phyloP scores from a whole-genome alignment of 208 protist species.

The Trypanosomatidae sp. region DNA sequence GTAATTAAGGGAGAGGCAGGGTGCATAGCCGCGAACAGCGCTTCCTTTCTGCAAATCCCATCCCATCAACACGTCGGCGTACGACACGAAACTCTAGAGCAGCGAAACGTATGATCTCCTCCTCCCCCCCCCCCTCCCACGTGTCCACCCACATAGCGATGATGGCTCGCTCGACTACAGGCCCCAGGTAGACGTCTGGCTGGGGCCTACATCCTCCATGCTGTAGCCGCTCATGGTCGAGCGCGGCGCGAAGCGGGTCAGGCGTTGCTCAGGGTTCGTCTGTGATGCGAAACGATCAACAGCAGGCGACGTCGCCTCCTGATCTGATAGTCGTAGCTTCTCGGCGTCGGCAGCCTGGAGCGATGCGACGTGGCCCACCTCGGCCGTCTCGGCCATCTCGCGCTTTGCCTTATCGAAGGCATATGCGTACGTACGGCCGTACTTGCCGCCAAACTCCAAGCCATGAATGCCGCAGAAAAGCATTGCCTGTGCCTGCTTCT shows the following conservation, averaged over 20 bases:
- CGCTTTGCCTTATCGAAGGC: conserved; percentile 77
- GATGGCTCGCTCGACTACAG: conserved; percentile 12
- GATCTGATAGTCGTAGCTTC: conserved; percentile 51
- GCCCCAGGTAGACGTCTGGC: conserved; percentile 67
- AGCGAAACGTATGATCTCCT: background rate
- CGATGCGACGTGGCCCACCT: conserved; percentile 36
- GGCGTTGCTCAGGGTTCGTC: conserved; percentile 85
- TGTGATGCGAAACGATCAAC: conserved; percentile 84
- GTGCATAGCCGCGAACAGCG: background rate
- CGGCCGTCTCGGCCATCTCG: conserved; percentile 45
- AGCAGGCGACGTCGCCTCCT: conserved; percentile 17
- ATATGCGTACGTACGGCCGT: conserved; percentile 84
- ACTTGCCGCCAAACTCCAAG: conserved; percentile 79
- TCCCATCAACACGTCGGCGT: background rate
- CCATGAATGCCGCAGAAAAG: conserved; percentile 70
- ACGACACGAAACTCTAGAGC: background rate
- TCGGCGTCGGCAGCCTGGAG: conserved; percentile 42
- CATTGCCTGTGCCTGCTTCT: conserved; percentile 70
- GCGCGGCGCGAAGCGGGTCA: conserved; percentile 60
- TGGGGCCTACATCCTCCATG: conserved; percentile 66
- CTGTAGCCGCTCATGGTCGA: conserved; percentile 35
- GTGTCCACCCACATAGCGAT: background rate
- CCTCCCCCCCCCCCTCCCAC: background rate
- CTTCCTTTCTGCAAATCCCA: background rate
- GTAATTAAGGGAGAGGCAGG: background rate